Conservation (phyloP, 2,329 filamentous ascomycete genomes). For the Paecilomyces sp. region DNA sequence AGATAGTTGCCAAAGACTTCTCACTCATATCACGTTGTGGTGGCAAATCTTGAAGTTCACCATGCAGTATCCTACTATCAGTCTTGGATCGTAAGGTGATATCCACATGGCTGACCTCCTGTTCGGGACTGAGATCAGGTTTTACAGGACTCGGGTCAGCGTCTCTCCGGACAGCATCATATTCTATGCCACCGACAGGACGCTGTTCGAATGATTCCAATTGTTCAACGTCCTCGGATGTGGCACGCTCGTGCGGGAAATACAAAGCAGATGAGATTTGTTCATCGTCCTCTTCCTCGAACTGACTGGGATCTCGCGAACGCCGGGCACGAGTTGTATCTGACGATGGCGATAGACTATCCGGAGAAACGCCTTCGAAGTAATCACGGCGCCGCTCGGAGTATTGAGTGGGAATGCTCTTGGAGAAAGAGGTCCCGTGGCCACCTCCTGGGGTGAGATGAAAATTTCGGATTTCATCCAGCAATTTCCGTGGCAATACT, state of each 20-base stretch:
- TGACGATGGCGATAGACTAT: constrained; percentile 11
- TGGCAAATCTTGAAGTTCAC: constrained; percentile 44
- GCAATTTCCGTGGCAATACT: constrained; percentile 41
- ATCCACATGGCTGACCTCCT: constrained; percentile 48
- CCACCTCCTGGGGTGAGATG: constrained; percentile 43
- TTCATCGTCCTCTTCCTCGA: constrained; percentile 54
- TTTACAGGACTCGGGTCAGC: neutral
- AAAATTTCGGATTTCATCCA: constrained; percentile 52
- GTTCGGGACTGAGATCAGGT: constrained; percentile 10
- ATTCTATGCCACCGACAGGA: neutral
- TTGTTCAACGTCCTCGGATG: constrained; percentile 20
- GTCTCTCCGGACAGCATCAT: neutral
- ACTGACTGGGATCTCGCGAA: constrained; percentile 16
- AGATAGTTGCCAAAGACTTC: constrained; percentile 27
- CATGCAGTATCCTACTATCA: constrained; percentile 55
- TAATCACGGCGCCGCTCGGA: constrained; percentile 25
- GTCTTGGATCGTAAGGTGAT: constrained; percentile 55
- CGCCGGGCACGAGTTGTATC: constrained; percentile 17
- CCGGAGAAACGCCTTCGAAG: constrained; percentile 11
- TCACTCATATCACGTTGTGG: constrained; percentile 30
- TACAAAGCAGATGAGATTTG: constrained; percentile 60
- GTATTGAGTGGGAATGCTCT: constrained; percentile 31
- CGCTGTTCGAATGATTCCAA: constrained; percentile 16
- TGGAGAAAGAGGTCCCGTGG: constrained; percentile 39
- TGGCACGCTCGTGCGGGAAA: constrained; percentile 53